Evolutionary conservation across 305 asterid genomes (phyloP).

Genomic region (Fraxinus ornus): DNA sequence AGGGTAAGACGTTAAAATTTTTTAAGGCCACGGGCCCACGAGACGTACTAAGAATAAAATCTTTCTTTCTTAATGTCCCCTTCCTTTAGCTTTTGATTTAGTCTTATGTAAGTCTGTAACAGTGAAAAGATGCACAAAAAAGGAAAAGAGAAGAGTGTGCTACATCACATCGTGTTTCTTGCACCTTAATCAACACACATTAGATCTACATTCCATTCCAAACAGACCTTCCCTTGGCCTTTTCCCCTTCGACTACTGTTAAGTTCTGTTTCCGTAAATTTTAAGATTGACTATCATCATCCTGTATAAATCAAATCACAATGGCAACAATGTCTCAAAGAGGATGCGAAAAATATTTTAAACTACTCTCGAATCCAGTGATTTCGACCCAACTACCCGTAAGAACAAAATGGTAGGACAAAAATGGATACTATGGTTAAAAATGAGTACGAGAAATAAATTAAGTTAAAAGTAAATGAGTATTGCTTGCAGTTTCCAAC

Average conservation of each 20-base stretch:
- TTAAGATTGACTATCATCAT: too few relatives aligned
- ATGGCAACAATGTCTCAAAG: too few relatives aligned
- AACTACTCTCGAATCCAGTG: too few relatives aligned
- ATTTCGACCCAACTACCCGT: too few relatives aligned
- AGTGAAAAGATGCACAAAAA: not conserved
- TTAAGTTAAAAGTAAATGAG: too few relatives aligned
- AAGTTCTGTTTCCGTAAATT: too few relatives aligned
- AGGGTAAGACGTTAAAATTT: not conserved
- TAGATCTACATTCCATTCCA: not conserved
- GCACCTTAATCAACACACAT: not conserved
- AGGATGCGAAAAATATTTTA: too few relatives aligned
- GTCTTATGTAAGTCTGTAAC: not conserved
- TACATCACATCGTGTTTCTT: not conserved
- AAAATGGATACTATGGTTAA: too few relatives aligned
- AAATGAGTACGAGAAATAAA: too few relatives aligned
- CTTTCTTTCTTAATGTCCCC: not conserved
- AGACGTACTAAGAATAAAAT: not conserved
- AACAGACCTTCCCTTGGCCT: not conserved
- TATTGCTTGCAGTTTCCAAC: slow-evolving; percentile 21
- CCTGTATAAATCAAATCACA: too few relatives aligned
- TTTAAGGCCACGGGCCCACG: not conserved
- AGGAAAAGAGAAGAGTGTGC: not conserved
- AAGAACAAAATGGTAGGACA: too few relatives aligned
- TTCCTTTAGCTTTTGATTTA: not conserved
- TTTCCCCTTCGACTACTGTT: not conserved